Evolutionary conservation across 805 yeast species (phyloP), one percentile per base, ranked within the genome.

Genomic region (Torulaspora indica): DNA sequence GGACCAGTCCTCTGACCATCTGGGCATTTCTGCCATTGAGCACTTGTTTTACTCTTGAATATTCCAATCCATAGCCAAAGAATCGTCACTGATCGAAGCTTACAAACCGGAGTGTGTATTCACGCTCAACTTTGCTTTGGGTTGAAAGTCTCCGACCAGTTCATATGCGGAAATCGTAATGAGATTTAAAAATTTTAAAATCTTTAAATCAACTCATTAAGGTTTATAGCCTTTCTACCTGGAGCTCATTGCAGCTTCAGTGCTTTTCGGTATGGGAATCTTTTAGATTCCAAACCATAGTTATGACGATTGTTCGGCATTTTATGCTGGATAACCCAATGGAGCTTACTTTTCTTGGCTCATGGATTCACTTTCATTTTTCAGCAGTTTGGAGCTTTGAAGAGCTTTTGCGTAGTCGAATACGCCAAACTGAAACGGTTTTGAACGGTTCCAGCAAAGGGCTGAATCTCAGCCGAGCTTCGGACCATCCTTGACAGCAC

Each of bases 131-230:
- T 53, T 64, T 63, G 84, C 84, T 80, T 81, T 76, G 87, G 89
- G 89, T 54, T 35, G 88, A 82, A 82, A 82, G 89, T 82, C 89
- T 82, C 88, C 89, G 78, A 85, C 85, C 85, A 67, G 64, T 47
- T 47, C 55, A 49, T 64, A 68, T 70, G 79, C 83, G 88, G 88
- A 80, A 81, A 81, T 61, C 74, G 71, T 56, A 66, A 55, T 64
- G 73, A 68, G 74, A 63, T 64, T 59, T 64, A 60, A 66, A 63
- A 65, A 62, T 60, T 63, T 56, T 54, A 56, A 51, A 60, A 34
- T 60, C 49, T 60, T 61, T 64, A 63, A 60, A 60, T 56, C 63
- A 54, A 66, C 72, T 66, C 70, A 63, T 60, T 64, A 64, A 52
- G 46, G 32, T 22, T 13, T 13, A 29, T 18, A 34, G 9, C 24